A percentile compares a stretch with the other conserved stretches of the same genome.
Evolutionary conservation across 2,329 filamentous ascomycete genomes (phyloP).

Genomic region (Coleophoma eucalyptorum): DNA sequence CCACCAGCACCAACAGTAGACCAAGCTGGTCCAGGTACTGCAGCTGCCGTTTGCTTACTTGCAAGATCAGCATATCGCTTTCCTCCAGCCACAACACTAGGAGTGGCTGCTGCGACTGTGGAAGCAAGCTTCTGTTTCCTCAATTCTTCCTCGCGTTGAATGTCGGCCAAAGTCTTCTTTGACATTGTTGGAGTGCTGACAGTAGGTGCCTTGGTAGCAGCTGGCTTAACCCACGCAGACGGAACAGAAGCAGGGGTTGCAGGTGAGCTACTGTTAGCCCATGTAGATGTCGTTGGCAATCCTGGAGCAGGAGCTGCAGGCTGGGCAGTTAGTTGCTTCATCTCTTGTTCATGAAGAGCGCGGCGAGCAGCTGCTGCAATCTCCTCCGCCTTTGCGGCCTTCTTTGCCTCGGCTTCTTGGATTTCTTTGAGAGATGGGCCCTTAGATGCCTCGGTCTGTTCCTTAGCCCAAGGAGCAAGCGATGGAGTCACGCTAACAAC

Average conservation of each 20-base stretch:
- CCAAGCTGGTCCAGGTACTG: conserved; percentile 65
- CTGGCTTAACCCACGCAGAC: conserved; percentile 45
- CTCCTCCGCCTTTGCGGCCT: conserved; percentile 86
- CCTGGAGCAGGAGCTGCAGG: conserved; percentile 66
- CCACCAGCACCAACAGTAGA: conserved; percentile 92
- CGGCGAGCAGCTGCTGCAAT: conserved; percentile 73
- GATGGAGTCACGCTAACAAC: conserved; percentile 55
- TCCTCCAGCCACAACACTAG: conserved; percentile 44
- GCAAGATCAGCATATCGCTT: conserved; percentile 96
- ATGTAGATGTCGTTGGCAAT: conserved; percentile 83
- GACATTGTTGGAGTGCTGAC: conserved; percentile 29
- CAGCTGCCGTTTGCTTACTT: conserved; percentile 57
- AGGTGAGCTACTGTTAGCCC: conserved; percentile 44
- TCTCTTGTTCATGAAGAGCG: conserved; percentile 76
- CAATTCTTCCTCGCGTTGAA: conserved; percentile 92
- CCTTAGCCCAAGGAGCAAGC: conserved; percentile 92
- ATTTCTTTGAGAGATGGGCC: conserved; percentile 95
- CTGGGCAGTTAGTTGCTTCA: conserved; percentile 48
- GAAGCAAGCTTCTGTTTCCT: conserved; percentile 68
- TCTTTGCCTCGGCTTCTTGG: conserved; percentile 90
- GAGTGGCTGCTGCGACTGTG: conserved; percentile 36
- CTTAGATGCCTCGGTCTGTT: conserved; percentile 69
- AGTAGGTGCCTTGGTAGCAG: conserved; percentile 33
- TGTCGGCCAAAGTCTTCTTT: conserved; percentile 93
- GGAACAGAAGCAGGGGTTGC: conserved; percentile 21